phyloP scores from a whole-genome alignment of 2,329 filamentous ascomycete species.

The Neopestalotiopsis clavispora region DNA sequence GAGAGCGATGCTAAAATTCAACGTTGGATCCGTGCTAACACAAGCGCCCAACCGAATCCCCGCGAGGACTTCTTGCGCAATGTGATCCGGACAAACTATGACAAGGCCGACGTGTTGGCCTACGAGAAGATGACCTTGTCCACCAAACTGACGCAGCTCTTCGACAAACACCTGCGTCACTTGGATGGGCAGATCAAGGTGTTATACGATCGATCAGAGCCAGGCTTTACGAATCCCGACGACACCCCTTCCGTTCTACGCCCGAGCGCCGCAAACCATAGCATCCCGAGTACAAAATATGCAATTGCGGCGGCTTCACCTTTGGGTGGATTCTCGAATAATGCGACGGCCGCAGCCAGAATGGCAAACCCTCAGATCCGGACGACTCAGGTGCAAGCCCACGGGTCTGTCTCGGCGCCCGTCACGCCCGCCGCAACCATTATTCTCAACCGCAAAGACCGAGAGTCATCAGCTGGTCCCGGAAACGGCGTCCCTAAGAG shows the following conservation, averaged over 20 bases:
- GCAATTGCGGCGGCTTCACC: constrained; percentile 37
- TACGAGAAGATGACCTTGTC: constrained; percentile 76
- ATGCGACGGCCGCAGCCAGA: constrained; percentile 49
- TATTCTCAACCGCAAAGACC: constrained; percentile 59
- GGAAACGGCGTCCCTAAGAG: constrained; percentile 54
- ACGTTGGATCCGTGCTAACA: constrained; percentile 79
- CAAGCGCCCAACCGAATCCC: constrained; percentile 74
- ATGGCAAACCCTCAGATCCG: constrained; percentile 52
- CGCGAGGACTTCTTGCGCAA: constrained; percentile 74
- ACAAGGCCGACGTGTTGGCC: constrained; percentile 71
- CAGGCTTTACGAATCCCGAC: constrained; percentile 65
- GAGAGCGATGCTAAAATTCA: constrained; percentile 78
- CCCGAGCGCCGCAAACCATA: constrained; percentile 59
- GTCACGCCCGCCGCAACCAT: constrained; percentile 65
- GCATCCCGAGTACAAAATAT: constrained; percentile 47
- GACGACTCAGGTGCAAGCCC: constrained; percentile 52
- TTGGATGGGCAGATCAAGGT: constrained; percentile 68
- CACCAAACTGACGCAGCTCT: constrained; percentile 63
- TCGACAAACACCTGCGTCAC: constrained; percentile 67
- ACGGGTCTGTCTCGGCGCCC: constrained; percentile 61
- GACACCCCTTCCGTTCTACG: constrained; percentile 68
- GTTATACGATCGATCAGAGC: constrained; percentile 65
- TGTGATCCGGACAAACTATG: constrained; percentile 70
- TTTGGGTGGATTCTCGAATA: constrained; percentile 42
- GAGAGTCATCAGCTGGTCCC: constrained; percentile 65